Conservation (phyloP, 257 asterid species). For the Solanum verrucosum region DNA sequence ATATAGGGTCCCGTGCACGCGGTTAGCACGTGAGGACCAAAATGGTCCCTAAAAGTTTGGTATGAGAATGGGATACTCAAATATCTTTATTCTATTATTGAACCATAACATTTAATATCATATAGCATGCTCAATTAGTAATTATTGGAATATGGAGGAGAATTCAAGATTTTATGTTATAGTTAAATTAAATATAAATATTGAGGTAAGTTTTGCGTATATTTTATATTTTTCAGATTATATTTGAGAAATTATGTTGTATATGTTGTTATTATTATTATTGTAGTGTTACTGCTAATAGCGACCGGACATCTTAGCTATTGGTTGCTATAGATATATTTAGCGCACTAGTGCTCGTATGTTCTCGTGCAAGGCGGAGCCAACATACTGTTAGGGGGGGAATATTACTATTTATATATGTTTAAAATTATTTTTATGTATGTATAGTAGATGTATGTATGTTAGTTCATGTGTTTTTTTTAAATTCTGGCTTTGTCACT, state of each 20-base stretch:
- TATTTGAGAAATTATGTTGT: background rate
- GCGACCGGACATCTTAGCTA: background rate
- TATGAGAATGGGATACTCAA: background rate
- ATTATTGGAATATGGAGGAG: background rate
- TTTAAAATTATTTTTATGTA: too few relatives aligned
- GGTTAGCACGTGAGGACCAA: background rate
- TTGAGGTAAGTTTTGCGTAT: background rate
- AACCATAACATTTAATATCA: background rate
- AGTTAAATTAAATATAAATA: background rate
- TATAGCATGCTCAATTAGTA: background rate
- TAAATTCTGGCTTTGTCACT: rapidly evolving
- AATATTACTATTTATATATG: too few relatives aligned
- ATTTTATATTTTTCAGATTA: background rate
- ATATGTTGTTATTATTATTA: background rate
- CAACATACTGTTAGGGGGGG: too few relatives aligned
- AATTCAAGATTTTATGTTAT: background rate
- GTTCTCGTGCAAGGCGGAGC: background rate
- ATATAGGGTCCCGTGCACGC: background rate
- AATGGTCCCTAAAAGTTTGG: background rate
- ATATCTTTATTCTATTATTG: background rate
- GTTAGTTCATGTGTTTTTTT: background rate
- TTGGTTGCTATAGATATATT: background rate
- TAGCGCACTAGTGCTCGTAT: background rate
- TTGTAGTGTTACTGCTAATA: background rate
- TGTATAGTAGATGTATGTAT: background rate